phyloP scores from a whole-genome alignment of 192 early-diverging fungal genomes.

The Obelidium mucronatum region DNA sequence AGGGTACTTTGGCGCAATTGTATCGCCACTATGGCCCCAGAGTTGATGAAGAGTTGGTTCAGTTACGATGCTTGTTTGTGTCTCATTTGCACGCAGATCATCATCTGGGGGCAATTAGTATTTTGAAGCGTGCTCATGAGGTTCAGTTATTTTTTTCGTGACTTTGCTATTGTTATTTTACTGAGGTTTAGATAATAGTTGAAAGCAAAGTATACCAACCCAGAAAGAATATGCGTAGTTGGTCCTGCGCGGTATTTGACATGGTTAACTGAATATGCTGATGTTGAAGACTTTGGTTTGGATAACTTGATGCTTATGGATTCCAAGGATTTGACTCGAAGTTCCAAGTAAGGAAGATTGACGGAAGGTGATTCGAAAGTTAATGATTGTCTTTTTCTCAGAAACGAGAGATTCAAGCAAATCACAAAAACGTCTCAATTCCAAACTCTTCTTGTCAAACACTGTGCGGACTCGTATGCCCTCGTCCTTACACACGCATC shows the following conservation, averaged over 20 bases:
- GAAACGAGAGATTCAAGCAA: background rate
- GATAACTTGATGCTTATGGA: slow-evolving; percentile 57
- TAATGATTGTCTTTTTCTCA: background rate
- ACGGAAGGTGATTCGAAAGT: background rate
- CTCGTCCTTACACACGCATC: slow-evolving; percentile 75
- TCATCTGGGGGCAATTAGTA: slow-evolving; percentile 82
- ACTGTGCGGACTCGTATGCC: slow-evolving; percentile 85
- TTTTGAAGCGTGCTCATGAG: slow-evolving; percentile 58
- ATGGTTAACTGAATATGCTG: slow-evolving; percentile 73
- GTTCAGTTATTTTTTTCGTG: background rate
- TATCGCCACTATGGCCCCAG: slow-evolving; percentile 70
- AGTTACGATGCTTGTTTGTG: slow-evolving; percentile 80
- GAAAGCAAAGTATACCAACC: background rate
- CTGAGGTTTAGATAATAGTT: background rate
- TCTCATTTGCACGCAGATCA: slow-evolving; percentile 99
- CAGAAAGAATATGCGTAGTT: slow-evolving; percentile 46
- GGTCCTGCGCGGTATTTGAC: slow-evolving; percentile 61
- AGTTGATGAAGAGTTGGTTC: slow-evolving; percentile 44
- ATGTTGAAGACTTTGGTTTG: slow-evolving; percentile 72
- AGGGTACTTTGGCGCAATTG: slow-evolving; percentile 87
- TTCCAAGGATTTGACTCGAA: slow-evolving; percentile 58
- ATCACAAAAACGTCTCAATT: slow-evolving; percentile 58
- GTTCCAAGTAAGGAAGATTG: background rate
- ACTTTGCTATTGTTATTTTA: background rate
- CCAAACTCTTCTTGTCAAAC: slow-evolving; percentile 79